Conservation (phyloP, 768 basidiomycete genomes). For the Mycena indigotica region DNA sequence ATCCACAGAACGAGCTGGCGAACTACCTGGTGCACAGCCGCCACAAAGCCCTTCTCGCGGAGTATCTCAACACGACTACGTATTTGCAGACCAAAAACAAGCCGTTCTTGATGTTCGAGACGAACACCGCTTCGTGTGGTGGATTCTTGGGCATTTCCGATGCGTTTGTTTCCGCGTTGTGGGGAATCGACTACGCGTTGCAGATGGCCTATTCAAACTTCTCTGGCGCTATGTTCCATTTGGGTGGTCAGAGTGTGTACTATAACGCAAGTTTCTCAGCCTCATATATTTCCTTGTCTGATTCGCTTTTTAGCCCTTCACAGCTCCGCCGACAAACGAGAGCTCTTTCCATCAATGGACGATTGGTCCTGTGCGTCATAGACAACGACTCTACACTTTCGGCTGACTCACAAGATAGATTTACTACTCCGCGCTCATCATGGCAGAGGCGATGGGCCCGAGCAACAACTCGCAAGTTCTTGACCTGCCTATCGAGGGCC, state of each 20-base stretch:
- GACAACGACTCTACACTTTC: too few species aligned
- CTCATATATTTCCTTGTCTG: neutral
- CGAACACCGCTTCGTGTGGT: constrained; percentile 48
- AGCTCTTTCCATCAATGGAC: constrained; percentile 67
- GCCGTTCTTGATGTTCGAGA: constrained; percentile 47
- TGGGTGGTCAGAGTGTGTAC: constrained; percentile 44
- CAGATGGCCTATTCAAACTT: constrained; percentile 57
- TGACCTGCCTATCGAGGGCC: constrained; percentile 54
- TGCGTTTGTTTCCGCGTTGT: constrained; percentile 38
- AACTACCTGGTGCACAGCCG: constrained; percentile 34
- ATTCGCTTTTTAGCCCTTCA: neutral
- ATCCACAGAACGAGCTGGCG: constrained; percentile 28
- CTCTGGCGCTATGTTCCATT: constrained; percentile 53
- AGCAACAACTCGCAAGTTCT: constrained; percentile 64
- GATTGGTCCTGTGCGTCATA: constrained; percentile 65
- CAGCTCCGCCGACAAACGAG: constrained; percentile 53
- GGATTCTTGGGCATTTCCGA: constrained; percentile 32
- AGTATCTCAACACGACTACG: constrained; percentile 10
- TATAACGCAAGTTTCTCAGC: constrained; percentile 51
- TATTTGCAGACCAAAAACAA: constrained; percentile 17
- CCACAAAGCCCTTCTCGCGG: constrained; percentile 14
- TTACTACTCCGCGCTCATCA: constrained; percentile 70
- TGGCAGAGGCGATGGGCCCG: constrained; percentile 69
- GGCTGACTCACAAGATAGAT: too few species aligned
- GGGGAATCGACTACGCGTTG: constrained; percentile 56